These are phyloP conservation scores for Fennellomyces sp. DNA, from an alignment of 371 early-diverging fungal species.

Conservation along the genomic window DNA sequence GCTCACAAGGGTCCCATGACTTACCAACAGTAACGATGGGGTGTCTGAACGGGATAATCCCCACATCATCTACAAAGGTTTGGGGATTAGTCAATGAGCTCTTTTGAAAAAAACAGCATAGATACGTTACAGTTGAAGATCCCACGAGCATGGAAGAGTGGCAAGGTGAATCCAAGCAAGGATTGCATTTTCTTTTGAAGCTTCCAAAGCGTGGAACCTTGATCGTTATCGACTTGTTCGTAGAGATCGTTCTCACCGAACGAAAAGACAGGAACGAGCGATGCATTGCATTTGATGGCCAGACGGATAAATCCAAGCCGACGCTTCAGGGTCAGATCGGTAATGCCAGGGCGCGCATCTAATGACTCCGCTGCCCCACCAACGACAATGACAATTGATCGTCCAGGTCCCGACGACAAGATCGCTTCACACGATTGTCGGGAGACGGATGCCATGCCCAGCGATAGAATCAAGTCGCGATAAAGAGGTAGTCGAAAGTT, in stretches of 20 bases:
- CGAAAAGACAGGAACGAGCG: constrained; percentile 73
- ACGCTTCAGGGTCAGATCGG: constrained; percentile 69
- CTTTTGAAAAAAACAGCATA: too few species aligned
- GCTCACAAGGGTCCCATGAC: neutral
- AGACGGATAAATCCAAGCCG: constrained; percentile 84
- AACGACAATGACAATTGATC: constrained; percentile 76
- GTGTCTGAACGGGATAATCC: constrained; percentile 61
- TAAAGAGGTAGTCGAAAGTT: constrained; percentile 78
- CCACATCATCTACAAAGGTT: constrained; percentile 47
- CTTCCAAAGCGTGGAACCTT: constrained; percentile 52
- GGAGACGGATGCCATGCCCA: constrained; percentile 82
- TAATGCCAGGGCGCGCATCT: constrained; percentile 63
- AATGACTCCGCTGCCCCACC: constrained; percentile 84
- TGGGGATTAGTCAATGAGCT: too few species aligned
- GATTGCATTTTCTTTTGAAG: constrained; percentile 66
- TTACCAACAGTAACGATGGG: constrained; percentile 57
- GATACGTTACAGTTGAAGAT: constrained; percentile 65
- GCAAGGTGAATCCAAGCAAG: constrained; percentile 68
- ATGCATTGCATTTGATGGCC: constrained; percentile 72
- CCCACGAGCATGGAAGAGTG: constrained; percentile 78
- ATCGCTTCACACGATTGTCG: constrained; percentile 73
- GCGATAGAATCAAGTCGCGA: constrained; percentile 70
- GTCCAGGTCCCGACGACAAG: constrained; percentile 74
- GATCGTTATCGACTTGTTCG: constrained; percentile 58
- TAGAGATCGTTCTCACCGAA: constrained; percentile 90